Conservation (phyloP, 176 grass and related monocot genomes). For the Melocanna baccifera region DNA sequence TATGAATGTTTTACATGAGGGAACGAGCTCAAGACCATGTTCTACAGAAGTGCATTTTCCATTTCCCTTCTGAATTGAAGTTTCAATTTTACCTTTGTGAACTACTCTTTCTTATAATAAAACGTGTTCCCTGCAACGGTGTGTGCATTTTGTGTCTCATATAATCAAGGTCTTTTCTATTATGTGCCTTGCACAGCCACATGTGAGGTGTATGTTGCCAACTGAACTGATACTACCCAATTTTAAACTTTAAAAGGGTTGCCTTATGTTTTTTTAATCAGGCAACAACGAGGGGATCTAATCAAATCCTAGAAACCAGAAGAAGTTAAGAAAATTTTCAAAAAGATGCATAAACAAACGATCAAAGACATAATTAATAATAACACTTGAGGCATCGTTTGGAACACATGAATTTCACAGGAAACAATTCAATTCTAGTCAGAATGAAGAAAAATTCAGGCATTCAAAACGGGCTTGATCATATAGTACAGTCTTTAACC, state of each 20-base stretch:
- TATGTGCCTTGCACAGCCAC: neutral
- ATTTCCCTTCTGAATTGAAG: neutral
- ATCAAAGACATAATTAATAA: neutral
- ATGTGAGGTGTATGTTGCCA: neutral
- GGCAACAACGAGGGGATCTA: neutral
- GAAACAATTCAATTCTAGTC: neutral
- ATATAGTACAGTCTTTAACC: neutral
- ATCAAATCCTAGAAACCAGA: neutral
- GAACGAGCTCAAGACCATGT: neutral
- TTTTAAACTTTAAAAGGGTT: neutral
- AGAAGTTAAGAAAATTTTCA: neutral
- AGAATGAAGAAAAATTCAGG: too few species aligned
- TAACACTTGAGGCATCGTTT: neutral
- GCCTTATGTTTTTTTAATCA: neutral
- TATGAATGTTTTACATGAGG: neutral
- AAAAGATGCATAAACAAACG: neutral
- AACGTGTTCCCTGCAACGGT: neutral
- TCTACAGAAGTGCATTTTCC: neutral
- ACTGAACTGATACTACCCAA: neutral
- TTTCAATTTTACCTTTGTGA: neutral
- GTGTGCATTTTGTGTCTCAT: too few species aligned
- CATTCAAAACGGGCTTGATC: too few species aligned
- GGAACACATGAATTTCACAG: neutral
- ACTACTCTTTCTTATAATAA: neutral
- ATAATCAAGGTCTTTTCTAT: neutral